Percentiles rank a stretch among this genome's conserved stretches.
Conservation (phyloP, 2,329 filamentous ascomycete species). For the Sporothrix pseudoabietina region DNA sequence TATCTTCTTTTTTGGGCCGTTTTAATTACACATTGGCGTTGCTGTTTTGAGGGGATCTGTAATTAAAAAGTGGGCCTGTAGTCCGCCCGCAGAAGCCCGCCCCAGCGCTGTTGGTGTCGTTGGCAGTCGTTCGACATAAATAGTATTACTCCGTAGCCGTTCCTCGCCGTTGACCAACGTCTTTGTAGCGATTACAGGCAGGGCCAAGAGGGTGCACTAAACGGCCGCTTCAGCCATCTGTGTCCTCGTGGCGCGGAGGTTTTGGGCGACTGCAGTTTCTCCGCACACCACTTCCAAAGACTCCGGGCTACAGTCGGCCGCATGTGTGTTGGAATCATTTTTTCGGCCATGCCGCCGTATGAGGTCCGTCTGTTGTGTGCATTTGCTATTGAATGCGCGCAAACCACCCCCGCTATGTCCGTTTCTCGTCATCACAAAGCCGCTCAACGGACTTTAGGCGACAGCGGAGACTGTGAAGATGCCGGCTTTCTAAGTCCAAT, state of each 20-base stretch:
- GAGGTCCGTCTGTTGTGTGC: not conserved
- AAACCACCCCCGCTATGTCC: not conserved
- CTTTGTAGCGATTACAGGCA: not conserved
- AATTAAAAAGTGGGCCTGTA: conserved; percentile 7
- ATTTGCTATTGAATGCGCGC: not conserved
- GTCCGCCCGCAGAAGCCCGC: not conserved
- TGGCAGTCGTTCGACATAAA: not conserved
- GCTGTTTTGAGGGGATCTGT: not conserved
- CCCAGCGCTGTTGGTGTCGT: not conserved
- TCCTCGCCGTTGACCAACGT: not conserved
- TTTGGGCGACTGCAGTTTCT: conserved; percentile 3
- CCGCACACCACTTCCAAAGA: not conserved
- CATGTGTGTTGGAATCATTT: not conserved
- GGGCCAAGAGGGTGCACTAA: not conserved
- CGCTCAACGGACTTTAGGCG: not conserved
- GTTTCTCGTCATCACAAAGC: not conserved
- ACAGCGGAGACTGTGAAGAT: not conserved
- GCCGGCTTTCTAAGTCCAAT: not conserved
- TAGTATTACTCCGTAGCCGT: not conserved
- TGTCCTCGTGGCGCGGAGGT: conserved; percentile 5
- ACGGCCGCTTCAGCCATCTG: not conserved
- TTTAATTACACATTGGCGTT: conserved; percentile 20
- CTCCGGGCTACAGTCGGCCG: not conserved
- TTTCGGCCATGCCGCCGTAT: not conserved
- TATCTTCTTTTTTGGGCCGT: not conserved